These are phyloP conservation scores for Penicillium sclerotiorum DNA, from an alignment of 2,329 filamentous ascomycete genomes.

Conservation along the genomic window DNA sequence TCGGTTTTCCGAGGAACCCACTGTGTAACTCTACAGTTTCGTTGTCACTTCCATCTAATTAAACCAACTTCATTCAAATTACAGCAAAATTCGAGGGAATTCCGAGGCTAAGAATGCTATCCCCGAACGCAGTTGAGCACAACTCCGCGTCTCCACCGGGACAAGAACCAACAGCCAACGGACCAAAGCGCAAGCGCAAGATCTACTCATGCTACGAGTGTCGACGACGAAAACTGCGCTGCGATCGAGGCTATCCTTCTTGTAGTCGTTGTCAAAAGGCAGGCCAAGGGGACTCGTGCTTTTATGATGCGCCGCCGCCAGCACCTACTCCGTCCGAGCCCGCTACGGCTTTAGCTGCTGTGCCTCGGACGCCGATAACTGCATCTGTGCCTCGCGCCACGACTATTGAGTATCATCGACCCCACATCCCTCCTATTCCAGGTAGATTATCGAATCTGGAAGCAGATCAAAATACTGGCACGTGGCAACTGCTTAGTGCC, in stretches of 20 bases:
- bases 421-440: not conserved
- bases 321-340: not conserved
- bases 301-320: constrained; percentile 6
- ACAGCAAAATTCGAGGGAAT: no score
- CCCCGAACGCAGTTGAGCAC: not conserved
- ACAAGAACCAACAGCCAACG: not conserved
- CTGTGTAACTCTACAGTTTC: not conserved
- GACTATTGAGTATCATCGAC: not conserved
- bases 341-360: not conserved
- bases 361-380: not conserved
- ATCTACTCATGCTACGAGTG: constrained; percentile 12
- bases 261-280: constrained; percentile 18
- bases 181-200: constrained; percentile 11
- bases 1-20: not conserved
- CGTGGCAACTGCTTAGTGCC: constrained; percentile 8
- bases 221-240: constrained; percentile 15
- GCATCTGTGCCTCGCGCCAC: not conserved
- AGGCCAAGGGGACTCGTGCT: not conserved
- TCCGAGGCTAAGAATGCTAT: constrained; percentile 5
- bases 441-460: constrained; percentile 1
- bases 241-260: constrained; percentile 21
- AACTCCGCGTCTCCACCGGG: not conserved
- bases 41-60: not conserved
- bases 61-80: not conserved
- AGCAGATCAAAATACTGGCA: constrained; percentile 8